Conservation (phyloP, 495 filamentous ascomycete species). For the Lentithecium fluviatile region DNA sequence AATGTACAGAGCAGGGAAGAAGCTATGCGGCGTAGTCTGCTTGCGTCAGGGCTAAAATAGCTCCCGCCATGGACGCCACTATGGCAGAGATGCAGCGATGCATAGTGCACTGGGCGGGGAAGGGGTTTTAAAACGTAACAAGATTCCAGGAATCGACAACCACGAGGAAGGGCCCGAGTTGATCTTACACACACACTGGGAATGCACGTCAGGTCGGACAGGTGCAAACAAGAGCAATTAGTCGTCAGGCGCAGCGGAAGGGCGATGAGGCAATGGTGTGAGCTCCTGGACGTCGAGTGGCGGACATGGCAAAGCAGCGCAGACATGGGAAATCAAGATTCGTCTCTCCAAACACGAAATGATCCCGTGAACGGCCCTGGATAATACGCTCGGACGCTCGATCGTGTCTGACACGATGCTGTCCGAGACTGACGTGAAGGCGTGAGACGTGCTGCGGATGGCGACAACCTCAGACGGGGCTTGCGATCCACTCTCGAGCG, state of each 20-base stretch:
- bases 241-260: no score
- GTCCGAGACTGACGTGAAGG: neutral
- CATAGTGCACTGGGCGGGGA: slow-evolving; percentile 16
- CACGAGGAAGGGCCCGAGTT: neutral
- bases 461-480: neutral
- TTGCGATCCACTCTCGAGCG: no score
- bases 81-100: neutral
- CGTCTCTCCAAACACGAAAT: no score
- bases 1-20: slow-evolving; percentile 1
- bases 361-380: no score
- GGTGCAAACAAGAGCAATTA: no score
- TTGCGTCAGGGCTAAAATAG: slow-evolving; percentile 19
- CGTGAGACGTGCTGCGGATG: neutral
- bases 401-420: neutral
- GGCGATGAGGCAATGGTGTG: no score
- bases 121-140: slow-evolving; percentile 27
- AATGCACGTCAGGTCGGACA: neutral
- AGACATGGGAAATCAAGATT: no score
- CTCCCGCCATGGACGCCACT: slow-evolving; percentile 11
- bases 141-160: slow-evolving; percentile 3
- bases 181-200: slow-evolving; percentile 13
- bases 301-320: no score
- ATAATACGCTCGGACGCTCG: no score
- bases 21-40: slow-evolving; percentile 8
- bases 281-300: no score